Percentiles rank a stretch among this genome's conserved stretches.
These are phyloP conservation scores for Trifolium pratense DNA, from an alignment of 306 rosid genomes.

Conservation along the genomic window DNA sequence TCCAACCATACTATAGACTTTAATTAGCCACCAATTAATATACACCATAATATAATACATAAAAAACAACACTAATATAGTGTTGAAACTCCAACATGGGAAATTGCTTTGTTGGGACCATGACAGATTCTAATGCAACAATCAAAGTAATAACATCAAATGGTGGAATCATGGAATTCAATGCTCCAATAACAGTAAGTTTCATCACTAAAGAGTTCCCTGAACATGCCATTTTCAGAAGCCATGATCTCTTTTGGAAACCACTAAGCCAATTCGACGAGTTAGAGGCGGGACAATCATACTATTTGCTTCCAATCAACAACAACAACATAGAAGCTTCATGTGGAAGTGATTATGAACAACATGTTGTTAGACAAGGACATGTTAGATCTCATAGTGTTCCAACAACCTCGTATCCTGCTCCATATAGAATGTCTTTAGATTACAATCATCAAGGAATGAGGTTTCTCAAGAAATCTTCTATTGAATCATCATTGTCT, in stretches of 20 bases:
- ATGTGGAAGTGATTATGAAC: background rate
- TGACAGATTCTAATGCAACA: conserved; percentile 45
- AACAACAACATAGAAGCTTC: conserved; percentile 8
- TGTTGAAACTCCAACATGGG: conserved; percentile 56
- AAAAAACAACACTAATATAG: background rate
- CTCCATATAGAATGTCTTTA: conserved; percentile 74
- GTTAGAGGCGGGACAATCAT: conserved; percentile 64
- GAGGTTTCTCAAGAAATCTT: conserved; percentile 60
- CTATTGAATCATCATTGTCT: conserved; percentile 53
- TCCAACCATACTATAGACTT: conserved; percentile 22
- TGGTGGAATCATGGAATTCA: conserved; percentile 90
- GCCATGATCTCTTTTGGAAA: conserved; percentile 81
- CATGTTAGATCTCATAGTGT: conserved; percentile 76
- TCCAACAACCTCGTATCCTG: conserved; percentile 48
- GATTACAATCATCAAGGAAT: conserved; percentile 45
- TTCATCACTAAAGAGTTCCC: conserved; percentile 74
- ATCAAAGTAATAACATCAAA: conserved; percentile 71
- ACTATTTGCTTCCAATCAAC: conserved; percentile 68
- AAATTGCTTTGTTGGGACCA: conserved; percentile 67
- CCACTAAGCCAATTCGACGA: conserved; percentile 62
- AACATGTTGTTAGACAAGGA: conserved; percentile 55
- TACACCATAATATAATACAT: background rate
- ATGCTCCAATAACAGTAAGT: conserved; percentile 58
- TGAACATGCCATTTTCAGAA: conserved; percentile 68
- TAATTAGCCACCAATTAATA: background rate